Evolutionary conservation across 2,329 filamentous ascomycete genomes (phyloP), one percentile per base, ranked within the genome.

Genomic region (Aspergillus latus): DNA sequence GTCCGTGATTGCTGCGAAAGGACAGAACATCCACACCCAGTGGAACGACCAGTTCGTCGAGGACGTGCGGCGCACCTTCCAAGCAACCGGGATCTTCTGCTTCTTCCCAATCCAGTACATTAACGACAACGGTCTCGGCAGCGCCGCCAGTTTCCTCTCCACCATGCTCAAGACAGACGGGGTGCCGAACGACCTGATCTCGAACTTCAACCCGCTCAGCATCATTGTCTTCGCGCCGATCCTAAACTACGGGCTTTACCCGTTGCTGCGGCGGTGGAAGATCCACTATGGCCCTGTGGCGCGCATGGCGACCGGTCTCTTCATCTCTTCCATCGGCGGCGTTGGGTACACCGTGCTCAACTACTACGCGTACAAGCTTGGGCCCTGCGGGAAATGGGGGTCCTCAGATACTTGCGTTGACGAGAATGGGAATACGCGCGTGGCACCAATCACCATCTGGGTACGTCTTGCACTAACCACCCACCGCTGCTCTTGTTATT

Each of bases 261-360:
- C 80, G 1, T 40, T 71, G 1, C 69, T 82, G 5, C 69, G 74
- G 1, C 74, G 67, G 34, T 51, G 66, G 36, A 72, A 72, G 46
- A 75, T 82, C 58, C 73, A 74, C 58, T 78, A 79, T 57, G 79
- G 79, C 3, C 79, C 76, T 11, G 74, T 82, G 53, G 75, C 70
- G 40, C 78, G 79, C 51, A 80, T 82, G 58, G 79, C 78, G 2
- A 78, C 78, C 2, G 82, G 82, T 34, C 76, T 84, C 56, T 64
- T 71, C 43, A 64, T 85, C 62, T 81, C 81, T 2, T 74, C 76
- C 1, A 53, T 83, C n/a, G 76, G 76, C 42, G 77, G 80, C 13
- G 45, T 49, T 11, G 52, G 52, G 9, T 54, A 54, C 5, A 48
- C 52, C 15, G 52, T 54, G 21, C 36, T 54, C 11, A 54, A 54